Conservation (phyloP, 225 moss, liverwort and hornwort genomes). For the Anthoceros angustus region DNA sequence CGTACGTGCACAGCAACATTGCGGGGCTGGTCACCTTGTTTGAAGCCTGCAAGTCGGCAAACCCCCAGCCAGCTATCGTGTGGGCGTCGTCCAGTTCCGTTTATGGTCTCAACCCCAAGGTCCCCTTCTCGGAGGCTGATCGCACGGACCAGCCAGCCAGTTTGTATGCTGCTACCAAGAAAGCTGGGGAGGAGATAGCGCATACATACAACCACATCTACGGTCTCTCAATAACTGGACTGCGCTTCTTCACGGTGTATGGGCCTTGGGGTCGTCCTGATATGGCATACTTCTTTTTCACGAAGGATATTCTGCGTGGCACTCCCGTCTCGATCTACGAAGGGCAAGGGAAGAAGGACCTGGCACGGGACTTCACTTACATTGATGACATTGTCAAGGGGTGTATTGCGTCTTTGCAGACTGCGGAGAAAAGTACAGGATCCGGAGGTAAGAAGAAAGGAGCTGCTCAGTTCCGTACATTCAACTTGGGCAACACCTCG, state of each 20-base stretch:
- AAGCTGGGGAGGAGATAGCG: constrained; percentile 3
- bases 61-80: constrained; percentile 1
- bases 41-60: neutral
- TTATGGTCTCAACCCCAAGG: neutral
- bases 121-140: neutral
- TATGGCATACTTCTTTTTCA: neutral
- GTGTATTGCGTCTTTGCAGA: neutral
- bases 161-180: neutral
- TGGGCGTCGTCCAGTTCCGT: constrained; percentile 1
- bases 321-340: neutral
- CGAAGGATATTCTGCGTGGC: neutral
- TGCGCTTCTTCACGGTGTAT: constrained; percentile 5
- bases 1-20: constrained; percentile 2
- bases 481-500: constrained; percentile 3
- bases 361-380: constrained; percentile 4
- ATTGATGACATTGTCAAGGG: constrained; percentile 2
- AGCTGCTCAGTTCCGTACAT: neutral
- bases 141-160: neutral
- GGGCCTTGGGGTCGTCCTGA: constrained; percentile 3
- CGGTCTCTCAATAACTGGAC: neutral
- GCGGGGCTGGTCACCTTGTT: neutral
- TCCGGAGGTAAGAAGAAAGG: neutral
- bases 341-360: constrained; percentile 1
- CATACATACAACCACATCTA: constrained; percentile 5
- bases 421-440: neutral